Evolutionary conservation across 805 yeast genomes (phyloP).

Genomic region (Cyberlindnera maclurae): DNA sequence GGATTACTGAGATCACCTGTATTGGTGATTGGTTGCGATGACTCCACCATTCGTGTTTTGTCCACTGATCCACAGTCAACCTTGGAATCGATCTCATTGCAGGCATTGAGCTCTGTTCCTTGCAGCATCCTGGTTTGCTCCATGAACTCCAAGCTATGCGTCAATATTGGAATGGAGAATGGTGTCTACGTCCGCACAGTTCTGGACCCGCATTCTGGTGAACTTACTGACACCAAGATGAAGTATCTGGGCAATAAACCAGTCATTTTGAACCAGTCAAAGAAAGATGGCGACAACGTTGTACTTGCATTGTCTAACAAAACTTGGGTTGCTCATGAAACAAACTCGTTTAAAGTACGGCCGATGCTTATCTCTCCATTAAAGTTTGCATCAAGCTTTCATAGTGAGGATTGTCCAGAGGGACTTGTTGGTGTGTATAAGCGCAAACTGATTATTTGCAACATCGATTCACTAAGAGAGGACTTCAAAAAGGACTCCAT

Average conservation of each 20-base stretch:
- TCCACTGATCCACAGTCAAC: slow-evolving; percentile 55
- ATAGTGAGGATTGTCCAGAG: slow-evolving; percentile 52
- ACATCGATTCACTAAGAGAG: slow-evolving; percentile 35
- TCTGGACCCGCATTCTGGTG: slow-evolving; percentile 54
- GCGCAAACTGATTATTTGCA: slow-evolving; percentile 46
- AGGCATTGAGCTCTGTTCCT: slow-evolving; percentile 50
- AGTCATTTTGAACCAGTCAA: slow-evolving; percentile 34
- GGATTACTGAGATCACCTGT: slow-evolving; percentile 45
- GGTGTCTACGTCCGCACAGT: slow-evolving; percentile 70
- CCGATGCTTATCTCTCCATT: slow-evolving; percentile 28
- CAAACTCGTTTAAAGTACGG: slow-evolving; percentile 19
- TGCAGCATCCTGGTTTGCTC: slow-evolving; percentile 30
- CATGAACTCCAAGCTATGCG: slow-evolving; percentile 24
- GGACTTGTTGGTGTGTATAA: slow-evolving; percentile 61
- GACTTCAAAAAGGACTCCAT: slow-evolving; percentile 31
- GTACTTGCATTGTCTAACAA: slow-evolving; percentile 26
- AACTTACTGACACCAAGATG: slow-evolving; percentile 53
- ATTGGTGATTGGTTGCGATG: slow-evolving; percentile 66
- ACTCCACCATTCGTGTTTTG: slow-evolving; percentile 60
- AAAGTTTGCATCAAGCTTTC: slow-evolving; percentile 43
- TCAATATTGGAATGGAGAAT: slow-evolving; percentile 77
- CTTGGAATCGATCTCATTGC: slow-evolving; percentile 55
- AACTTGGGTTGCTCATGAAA: slow-evolving; percentile 29
- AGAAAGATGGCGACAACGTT: slow-evolving; percentile 11
- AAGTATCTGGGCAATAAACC: slow-evolving; percentile 70